Conservation (phyloP, 768 basidiomycete species). For the Hypholoma sublateritium region DNA sequence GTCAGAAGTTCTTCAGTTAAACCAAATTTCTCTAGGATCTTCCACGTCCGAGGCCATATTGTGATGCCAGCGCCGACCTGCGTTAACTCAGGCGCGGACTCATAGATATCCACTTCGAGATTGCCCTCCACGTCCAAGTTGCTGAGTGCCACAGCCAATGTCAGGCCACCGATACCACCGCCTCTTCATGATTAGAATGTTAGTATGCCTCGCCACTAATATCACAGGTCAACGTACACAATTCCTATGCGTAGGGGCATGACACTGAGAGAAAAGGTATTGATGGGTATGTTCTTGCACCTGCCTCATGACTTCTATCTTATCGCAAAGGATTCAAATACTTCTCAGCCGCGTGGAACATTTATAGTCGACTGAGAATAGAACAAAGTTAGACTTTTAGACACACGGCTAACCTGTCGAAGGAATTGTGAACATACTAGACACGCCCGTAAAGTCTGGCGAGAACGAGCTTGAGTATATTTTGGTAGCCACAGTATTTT, state of each 20-base stretch:
- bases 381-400: too few relatives aligned
- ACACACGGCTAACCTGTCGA: too few relatives aligned
- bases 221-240: not conserved
- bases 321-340: too few relatives aligned
- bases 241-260: conserved; percentile 3
- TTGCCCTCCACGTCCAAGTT: conserved; percentile 23
- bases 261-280: not conserved
- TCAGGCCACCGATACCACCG: conserved; percentile 30
- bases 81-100: conserved; percentile 33
- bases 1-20: conserved; percentile 13
- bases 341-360: too few relatives aligned
- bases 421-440: too few relatives aligned
- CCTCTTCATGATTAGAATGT: conserved; percentile 18
- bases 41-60: conserved; percentile 30
- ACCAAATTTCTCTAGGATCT: conserved; percentile 23
- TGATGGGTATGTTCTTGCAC: not conserved
- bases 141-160: conserved; percentile 23
- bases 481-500: not conserved
- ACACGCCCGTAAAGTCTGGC: too few relatives aligned
- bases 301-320: too few relatives aligned
- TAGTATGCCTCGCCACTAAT: not conserved
- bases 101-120: conserved; percentile 36
- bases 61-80: conserved; percentile 40
- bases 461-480: too few relatives aligned
- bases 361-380: too few relatives aligned